phyloP scores from a whole-genome alignment of 352 stramenopile genomes.

The Plasmopara halstedii region DNA sequence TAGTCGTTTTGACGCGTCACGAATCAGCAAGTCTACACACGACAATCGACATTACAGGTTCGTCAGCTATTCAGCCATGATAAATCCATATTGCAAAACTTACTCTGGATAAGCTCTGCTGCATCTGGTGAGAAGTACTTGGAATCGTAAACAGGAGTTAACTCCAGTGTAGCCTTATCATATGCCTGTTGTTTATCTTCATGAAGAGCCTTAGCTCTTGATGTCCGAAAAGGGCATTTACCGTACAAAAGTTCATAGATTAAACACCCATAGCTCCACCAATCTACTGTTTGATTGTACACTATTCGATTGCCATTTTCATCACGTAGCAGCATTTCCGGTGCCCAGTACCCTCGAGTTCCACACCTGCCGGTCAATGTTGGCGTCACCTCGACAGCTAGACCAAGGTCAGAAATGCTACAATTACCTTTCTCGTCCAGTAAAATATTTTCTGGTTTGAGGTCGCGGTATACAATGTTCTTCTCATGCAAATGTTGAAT shows the following conservation, averaged over 20 bases:
- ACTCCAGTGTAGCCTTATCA: constrained; percentile 71
- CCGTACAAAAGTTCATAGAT: constrained; percentile 96
- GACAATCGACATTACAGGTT: neutral
- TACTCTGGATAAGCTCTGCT: constrained; percentile 68
- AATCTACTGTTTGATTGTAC: constrained; percentile 95
- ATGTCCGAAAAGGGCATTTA: constrained; percentile 95
- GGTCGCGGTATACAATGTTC: constrained; percentile 86
- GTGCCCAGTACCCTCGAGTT: constrained; percentile 90
- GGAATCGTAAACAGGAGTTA: constrained; percentile 65
- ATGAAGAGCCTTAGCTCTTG: constrained; percentile 89
- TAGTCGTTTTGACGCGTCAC: constrained; percentile 64
- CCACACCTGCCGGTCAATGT: constrained; percentile 66
- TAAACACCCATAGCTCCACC: constrained; percentile 96
- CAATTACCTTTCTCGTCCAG: constrained; percentile 92
- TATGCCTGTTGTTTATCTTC: constrained; percentile 86
- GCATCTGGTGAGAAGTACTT: constrained; percentile 79
- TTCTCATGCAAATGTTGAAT: constrained; percentile 84
- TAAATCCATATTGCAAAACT: constrained; percentile 4
- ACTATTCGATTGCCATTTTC: constrained; percentile 85
- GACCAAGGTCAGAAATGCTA: constrained; percentile 94
- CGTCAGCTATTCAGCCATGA: neutral
- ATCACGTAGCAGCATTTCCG: constrained; percentile 94
- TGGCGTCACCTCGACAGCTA: constrained; percentile 92
- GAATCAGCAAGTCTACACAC: constrained; percentile 54
- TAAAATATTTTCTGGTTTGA: constrained; percentile 88